These are phyloP conservation scores for Tolypocladium sp. DNA, from an alignment of 2,329 filamentous ascomycete genomes.

Conservation along the genomic window DNA sequence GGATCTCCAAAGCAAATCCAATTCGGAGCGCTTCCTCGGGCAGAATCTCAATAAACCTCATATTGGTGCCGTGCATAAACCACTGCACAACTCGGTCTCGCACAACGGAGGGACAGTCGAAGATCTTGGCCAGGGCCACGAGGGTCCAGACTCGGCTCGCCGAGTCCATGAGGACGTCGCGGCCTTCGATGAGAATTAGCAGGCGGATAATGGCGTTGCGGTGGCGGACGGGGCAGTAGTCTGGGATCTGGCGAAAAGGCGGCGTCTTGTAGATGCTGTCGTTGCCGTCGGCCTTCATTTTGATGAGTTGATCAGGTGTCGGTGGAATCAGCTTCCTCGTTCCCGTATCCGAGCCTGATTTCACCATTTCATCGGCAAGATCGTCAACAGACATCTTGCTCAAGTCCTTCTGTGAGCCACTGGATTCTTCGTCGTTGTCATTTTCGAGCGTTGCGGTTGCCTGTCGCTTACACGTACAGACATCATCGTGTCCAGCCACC, in stretches of 20 bases:
- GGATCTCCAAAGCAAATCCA: conserved; percentile 35
- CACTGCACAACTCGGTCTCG: conserved; percentile 45
- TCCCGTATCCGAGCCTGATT: background rate
- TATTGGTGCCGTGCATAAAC: conserved; percentile 47
- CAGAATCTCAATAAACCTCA: conserved; percentile 51
- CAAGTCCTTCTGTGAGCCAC: background rate
- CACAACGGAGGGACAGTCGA: conserved; percentile 39
- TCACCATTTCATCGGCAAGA: background rate
- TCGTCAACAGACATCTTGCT: background rate
- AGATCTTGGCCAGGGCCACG: conserved; percentile 50
- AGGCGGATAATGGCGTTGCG: conserved; percentile 54
- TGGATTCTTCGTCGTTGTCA: background rate
- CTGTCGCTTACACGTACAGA: conserved; percentile 21
- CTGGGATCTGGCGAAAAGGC: conserved; percentile 29
- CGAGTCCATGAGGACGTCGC: conserved; percentile 49
- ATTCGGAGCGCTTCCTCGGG: conserved; percentile 54
- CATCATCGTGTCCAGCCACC: conserved; percentile 32
- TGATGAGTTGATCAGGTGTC: conserved; percentile 5
- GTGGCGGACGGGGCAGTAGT: conserved; percentile 58
- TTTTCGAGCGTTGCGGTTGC: background rate
- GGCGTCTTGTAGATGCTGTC: conserved; percentile 14
- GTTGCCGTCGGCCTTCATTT: conserved; percentile 12
- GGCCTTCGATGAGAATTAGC: conserved; percentile 47
- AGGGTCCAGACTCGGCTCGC: conserved; percentile 59
- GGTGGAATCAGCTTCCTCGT: background rate